Percentiles rank a stretch among this genome's conserved stretches.
phyloP scores from a whole-genome alignment of 306 rosid species.

The Cucurbita ficifolia region DNA sequence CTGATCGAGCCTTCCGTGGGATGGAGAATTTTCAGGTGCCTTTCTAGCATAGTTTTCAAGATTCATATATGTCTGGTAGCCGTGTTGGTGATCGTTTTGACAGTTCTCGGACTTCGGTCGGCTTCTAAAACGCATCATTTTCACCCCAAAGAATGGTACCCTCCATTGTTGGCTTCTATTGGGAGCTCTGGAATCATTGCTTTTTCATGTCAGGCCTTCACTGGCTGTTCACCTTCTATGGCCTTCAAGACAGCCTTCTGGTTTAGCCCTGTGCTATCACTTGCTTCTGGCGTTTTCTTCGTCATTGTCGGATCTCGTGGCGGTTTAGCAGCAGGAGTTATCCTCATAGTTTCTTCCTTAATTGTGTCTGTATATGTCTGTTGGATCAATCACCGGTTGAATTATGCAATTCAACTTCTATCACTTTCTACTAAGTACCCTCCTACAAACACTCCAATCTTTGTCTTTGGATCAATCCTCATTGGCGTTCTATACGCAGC shows the following conservation, averaged over 20 bases:
- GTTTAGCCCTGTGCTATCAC: constrained; percentile 43
- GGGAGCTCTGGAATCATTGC: constrained; percentile 38
- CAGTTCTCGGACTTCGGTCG: constrained; percentile 22
- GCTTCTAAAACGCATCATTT: constrained; percentile 34
- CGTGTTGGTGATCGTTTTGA: constrained; percentile 21
- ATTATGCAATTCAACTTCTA: constrained; percentile 26
- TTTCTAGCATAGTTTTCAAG: constrained; percentile 26
- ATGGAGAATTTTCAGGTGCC: constrained; percentile 11
- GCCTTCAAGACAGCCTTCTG: constrained; percentile 44
- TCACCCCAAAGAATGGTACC: constrained; percentile 40
- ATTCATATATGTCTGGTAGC: constrained; percentile 27
- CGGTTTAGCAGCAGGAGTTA: constrained; percentile 25
- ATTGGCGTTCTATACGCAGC: constrained; percentile 28
- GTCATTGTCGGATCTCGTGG: constrained; percentile 23
- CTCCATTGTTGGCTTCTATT: constrained; percentile 22
- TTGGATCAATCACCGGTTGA: constrained; percentile 43
- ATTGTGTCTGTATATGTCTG: constrained; percentile 47
- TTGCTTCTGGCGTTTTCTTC: constrained; percentile 28
- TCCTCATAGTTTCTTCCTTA: constrained; percentile 30
- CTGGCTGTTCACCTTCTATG: constrained; percentile 22
- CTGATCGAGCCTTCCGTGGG: constrained; percentile 12
- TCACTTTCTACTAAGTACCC: constrained; percentile 29
- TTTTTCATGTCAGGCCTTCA: constrained; percentile 40
- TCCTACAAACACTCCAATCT: constrained; percentile 19
- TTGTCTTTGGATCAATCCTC: constrained; percentile 16